Percentiles rank a stretch among this genome's conserved stretches.
Conservation (phyloP, 148 eudicot genomes). For the Bassia scoparia region DNA sequence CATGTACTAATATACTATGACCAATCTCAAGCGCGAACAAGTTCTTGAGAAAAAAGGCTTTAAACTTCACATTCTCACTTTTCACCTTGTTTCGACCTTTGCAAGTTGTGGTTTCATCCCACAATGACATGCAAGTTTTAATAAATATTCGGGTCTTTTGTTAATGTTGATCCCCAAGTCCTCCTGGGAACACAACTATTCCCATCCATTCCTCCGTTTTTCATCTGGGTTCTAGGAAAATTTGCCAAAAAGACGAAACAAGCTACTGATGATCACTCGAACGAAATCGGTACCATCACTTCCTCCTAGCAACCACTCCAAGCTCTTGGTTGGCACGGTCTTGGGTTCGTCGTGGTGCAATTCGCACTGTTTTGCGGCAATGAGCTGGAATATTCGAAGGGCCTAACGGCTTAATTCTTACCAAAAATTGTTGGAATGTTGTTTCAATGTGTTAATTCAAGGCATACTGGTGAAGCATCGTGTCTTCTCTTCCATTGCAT, state of each 20-base stretch:
- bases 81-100: slow-evolving; percentile 57
- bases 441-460: slow-evolving; percentile 50
- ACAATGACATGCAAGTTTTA: slow-evolving; percentile 63
- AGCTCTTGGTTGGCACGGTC: slow-evolving; percentile 31
- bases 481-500: slow-evolving; percentile 46
- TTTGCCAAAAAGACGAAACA: slow-evolving; percentile 35
- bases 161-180: slow-evolving; percentile 54
- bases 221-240: slow-evolving; percentile 39
- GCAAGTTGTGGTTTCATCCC: slow-evolving; percentile 66
- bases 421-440: slow-evolving; percentile 45
- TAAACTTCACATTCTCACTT: slow-evolving; percentile 32
- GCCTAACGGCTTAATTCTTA: slow-evolving; percentile 28
- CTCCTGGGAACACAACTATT: slow-evolving; percentile 70
- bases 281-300: slow-evolving; percentile 34
- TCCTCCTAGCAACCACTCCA: slow-evolving; percentile 31
- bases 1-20: slow-evolving; percentile 28
- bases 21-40: slow-evolving; percentile 39
- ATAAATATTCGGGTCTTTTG: slow-evolving; percentile 54
- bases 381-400: slow-evolving; percentile 51
- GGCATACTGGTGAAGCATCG: slow-evolving; percentile 65
- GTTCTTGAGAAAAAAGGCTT: slow-evolving; percentile 50
- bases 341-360: slow-evolving; percentile 41
- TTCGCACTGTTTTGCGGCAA: slow-evolving; percentile 30
- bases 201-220: slow-evolving; percentile 33
- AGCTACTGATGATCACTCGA: slow-evolving; percentile 35